Conservation (phyloP, 2,329 filamentous ascomycete genomes). For the Plectosphaerella plurivora region DNA sequence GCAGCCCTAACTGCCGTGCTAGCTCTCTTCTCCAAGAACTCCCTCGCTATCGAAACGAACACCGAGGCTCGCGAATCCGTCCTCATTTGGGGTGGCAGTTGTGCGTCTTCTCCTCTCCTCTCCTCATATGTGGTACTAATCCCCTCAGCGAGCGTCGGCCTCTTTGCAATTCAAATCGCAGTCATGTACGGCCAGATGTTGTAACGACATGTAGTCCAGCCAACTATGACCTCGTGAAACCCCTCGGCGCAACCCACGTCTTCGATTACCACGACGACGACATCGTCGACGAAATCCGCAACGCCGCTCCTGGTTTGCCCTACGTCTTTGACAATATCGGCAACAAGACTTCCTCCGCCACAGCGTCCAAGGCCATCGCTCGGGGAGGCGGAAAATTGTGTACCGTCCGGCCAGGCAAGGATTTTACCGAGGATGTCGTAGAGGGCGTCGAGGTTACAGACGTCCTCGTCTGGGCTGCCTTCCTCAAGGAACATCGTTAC, state of each 20-base stretch:
- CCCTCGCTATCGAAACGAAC: slow-evolving; percentile 24
- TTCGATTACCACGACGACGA: slow-evolving; percentile 34
- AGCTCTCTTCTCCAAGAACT: slow-evolving; percentile 30
- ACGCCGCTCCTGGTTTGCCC: slow-evolving; percentile 22
- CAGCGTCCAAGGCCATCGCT: slow-evolving; percentile 23
- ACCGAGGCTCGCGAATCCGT: slow-evolving; percentile 14
- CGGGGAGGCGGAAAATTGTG: slow-evolving; percentile 25
- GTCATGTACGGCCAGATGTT: slow-evolving; percentile 19
- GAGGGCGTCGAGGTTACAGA: slow-evolving; percentile 28
- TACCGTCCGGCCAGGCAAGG: slow-evolving; percentile 35
- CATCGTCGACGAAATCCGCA: slow-evolving; percentile 28
- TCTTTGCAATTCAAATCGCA: slow-evolving; percentile 30
- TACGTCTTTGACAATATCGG: slow-evolving; percentile 40
- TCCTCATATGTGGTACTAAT: background rate
- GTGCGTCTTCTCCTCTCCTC: slow-evolving; percentile 16
- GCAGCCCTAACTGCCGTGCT: slow-evolving; percentile 32
- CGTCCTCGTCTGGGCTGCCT: slow-evolving; percentile 37
- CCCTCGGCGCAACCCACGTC: slow-evolving; percentile 25
- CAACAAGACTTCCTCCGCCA: slow-evolving; percentile 25
- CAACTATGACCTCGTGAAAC: slow-evolving; percentile 24
- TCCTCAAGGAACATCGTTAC: slow-evolving; percentile 33
- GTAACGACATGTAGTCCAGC: slow-evolving; percentile 28
- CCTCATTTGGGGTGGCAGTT: slow-evolving; percentile 39
- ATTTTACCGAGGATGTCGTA: slow-evolving; percentile 28
- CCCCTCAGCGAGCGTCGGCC: slow-evolving; percentile 27